Base-by-base conservation (phyloP, 352 stramenopile genomes). In the Phytophthora pinifolia region DNA sequence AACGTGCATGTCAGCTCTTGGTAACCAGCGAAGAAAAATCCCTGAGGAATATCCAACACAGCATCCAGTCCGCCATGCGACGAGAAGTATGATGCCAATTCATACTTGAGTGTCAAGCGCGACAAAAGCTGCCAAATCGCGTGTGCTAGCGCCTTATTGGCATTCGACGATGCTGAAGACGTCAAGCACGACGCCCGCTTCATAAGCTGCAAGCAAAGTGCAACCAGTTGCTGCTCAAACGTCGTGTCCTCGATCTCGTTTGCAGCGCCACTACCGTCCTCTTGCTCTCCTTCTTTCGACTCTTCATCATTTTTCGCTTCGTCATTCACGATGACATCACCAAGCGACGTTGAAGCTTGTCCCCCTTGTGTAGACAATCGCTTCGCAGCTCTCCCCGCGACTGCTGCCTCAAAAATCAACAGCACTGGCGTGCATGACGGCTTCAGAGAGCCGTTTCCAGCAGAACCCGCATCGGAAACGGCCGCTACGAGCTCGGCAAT, bases 91-190 rank as follows among this genome's bases (percentile, higher is more conserved):
- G 57, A 87, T 4, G 83, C 82, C n/a, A 92, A 14, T 3, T 90
- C 69, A 53, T 92, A 91, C 18, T 89, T 72, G 20, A 88, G 52
- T 18, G 83, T 92, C 52, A 96, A 60, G 8, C 63, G 79, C 14
- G 68, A 69, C 9, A 91, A 46, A 22, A 95, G 35, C 46, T 95
- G 86, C 76, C 84, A 83, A 49, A 88, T 68, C 22, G 86, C 77
- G 33, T 95, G 86, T 1, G 76, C 74, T 29, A 70, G 55, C 30
- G 65, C 65, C 32, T 67, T 65, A 18, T 63, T 54, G 39, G 35
- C n/a, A 46, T 25, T 27, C 2, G 18, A 18, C 8, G 20, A 10
- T 37, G 15, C 34, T 15, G 27, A 53, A 4, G 34, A 49, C 9
- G 34, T 47, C 7, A 33, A 44, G 47, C 46, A 59, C 2, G 63